Percentiles rank a stretch among this genome's conserved stretches.
Evolutionary conservation across 495 filamentous ascomycete genomes (phyloP).

Genomic region (Paragyromitra xinjiangensis): DNA sequence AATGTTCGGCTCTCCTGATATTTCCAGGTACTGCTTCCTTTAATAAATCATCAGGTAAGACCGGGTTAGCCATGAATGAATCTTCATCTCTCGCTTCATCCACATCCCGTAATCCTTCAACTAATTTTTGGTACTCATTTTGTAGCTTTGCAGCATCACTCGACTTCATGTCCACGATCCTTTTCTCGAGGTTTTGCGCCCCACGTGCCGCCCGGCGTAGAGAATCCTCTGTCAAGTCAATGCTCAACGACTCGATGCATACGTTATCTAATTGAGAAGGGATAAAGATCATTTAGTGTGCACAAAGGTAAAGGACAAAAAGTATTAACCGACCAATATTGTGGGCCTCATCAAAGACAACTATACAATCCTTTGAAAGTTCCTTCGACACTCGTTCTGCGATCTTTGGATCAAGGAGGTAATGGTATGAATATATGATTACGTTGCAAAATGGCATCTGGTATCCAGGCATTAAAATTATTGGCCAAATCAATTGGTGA

Average conservation of each 20-base stretch:
- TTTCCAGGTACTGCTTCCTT: conserved; percentile 97
- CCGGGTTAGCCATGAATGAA: conserved; percentile 95
- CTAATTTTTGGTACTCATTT: conserved; percentile 93
- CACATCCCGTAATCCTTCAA: conserved; percentile 87
- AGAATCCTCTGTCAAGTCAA: conserved; percentile 94
- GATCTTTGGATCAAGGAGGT: conserved; percentile 97
- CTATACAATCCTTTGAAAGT: conserved; percentile 96
- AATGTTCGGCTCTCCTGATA: conserved; percentile 95
- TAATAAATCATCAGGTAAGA: conserved; percentile 79
- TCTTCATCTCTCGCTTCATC: conserved; percentile 91
- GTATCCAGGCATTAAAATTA: conserved; percentile 23
- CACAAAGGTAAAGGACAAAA: background rate
- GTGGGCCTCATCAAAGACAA: conserved; percentile 98
- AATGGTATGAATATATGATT: conserved; percentile 99
- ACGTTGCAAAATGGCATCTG: conserved; percentile 99
- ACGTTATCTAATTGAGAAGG: conserved; percentile 76
- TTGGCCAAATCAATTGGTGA: background rate
- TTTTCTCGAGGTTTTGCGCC: conserved; percentile 86
- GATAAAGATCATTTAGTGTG: background rate
- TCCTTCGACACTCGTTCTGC: conserved; percentile 96
- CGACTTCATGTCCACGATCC: conserved; percentile 89
- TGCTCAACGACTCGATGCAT: conserved; percentile 96
- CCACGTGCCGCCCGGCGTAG: conserved; percentile 86
- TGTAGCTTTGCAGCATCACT: conserved; percentile 92
- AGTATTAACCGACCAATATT: conserved; percentile 69